These are phyloP conservation scores for Kwoniella sp. DNA, from an alignment of 768 basidiomycete species.

Conservation along the genomic window DNA sequence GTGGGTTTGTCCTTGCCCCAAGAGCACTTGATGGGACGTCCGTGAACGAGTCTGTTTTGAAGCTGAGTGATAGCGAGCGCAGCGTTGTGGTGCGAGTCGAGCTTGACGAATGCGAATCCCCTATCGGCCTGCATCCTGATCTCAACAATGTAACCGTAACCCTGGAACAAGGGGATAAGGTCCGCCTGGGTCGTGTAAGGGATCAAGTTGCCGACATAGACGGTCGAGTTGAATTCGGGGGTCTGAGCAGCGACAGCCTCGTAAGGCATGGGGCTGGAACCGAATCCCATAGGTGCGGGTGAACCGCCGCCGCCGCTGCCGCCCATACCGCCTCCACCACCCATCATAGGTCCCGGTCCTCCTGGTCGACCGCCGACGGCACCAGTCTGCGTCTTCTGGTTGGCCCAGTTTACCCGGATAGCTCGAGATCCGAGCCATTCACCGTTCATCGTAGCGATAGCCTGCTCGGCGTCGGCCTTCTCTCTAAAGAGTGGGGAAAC, in stretches of 20 bases:
- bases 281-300: conserved; percentile 85
- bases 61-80: conserved; percentile 97
- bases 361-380: conserved; percentile 57
- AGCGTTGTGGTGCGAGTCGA: conserved; percentile 97
- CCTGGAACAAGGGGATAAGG: conserved; percentile 89
- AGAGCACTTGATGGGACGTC: conserved; percentile 94
- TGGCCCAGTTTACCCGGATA: conserved; percentile 99
- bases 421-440: conserved; percentile 98
- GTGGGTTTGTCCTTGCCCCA: conserved; percentile 85
- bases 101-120: conserved; percentile 97
- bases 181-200: conserved; percentile 97
- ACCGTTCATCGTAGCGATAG: conserved; percentile 99
- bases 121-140: conserved; percentile 99
- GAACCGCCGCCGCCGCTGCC: conserved; percentile 52
- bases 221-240: conserved; percentile 88
- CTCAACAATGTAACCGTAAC: conserved; percentile 96
- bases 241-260: conserved; percentile 93
- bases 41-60: conserved; percentile 95
- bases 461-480: conserved; percentile 98
- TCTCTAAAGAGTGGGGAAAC: conserved; percentile 70
- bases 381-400: conserved; percentile 87
- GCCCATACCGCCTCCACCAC: conserved; percentile 34
- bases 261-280: conserved; percentile 58
- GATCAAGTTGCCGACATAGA: conserved; percentile 98
- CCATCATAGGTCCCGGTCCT: conserved; percentile 13